Percentiles rank a stretch among this genome's conserved stretches.
Evolutionary conservation across 129 eudicot species (phyloP).

Genomic region (Ambrosia trifida): DNA sequence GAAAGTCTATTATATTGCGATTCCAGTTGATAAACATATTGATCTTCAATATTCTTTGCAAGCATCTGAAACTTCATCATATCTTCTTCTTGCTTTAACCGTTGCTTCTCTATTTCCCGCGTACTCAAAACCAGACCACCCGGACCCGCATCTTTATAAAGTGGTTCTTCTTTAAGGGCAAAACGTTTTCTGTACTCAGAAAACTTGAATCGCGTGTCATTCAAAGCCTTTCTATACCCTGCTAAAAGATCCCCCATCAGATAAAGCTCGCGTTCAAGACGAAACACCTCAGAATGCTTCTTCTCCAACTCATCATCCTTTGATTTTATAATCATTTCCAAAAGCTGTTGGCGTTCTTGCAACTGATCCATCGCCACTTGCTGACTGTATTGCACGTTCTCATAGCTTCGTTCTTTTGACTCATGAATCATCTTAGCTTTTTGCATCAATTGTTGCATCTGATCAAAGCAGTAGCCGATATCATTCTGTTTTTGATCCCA

Average conservation of each 20-base stretch:
- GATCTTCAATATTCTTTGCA: conserved; percentile 36
- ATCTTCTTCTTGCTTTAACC: conserved; percentile 48
- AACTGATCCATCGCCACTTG: conserved; percentile 43
- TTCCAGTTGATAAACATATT: conserved; percentile 28
- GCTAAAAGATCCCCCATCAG: conserved; percentile 58
- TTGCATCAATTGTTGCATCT: conserved; percentile 43
- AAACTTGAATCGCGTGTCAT: conserved; percentile 52
- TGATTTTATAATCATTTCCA: conserved; percentile 44
- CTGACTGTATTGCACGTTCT: conserved; percentile 40
- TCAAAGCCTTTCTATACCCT: conserved; percentile 68
- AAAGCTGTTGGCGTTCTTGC: conserved; percentile 39
- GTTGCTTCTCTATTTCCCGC: conserved; percentile 60
- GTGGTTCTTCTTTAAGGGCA: conserved; percentile 62
- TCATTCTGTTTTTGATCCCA: conserved; percentile 55
- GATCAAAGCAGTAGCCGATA: conserved; percentile 54
- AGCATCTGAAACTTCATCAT: conserved; percentile 35
- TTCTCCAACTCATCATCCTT: conserved; percentile 53
- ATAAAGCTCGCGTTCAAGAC: conserved; percentile 70
- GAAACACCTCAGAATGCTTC: conserved; percentile 44
- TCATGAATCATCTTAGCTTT: conserved; percentile 49
- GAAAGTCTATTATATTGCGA: conserved; percentile 32
- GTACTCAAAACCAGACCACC: conserved; percentile 77
- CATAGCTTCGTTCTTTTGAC: conserved; percentile 44
- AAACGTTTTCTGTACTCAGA: conserved; percentile 52
- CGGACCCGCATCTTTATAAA: conserved; percentile 75